Conservation (phyloP, 2,329 filamentous ascomycete species). For the Hymenoscyphus scutula region DNA sequence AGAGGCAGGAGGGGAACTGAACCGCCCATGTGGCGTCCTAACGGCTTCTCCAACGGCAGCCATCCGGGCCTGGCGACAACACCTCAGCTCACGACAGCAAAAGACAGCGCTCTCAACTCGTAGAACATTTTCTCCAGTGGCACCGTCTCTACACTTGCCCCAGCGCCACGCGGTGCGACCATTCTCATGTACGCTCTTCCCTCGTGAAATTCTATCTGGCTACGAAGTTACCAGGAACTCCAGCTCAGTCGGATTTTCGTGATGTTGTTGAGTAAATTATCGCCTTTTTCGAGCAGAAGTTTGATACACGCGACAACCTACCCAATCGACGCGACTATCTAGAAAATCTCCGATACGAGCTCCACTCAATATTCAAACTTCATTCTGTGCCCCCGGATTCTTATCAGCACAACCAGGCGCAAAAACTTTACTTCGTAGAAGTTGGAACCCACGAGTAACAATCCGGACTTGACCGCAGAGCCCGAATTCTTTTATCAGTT, state of each 20-base stretch:
- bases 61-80: not conserved
- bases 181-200: not conserved
- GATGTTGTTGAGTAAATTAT: not conserved
- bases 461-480: not conserved
- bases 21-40: not conserved
- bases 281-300: not conserved
- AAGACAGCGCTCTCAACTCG: constrained; percentile 1
- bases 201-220: not conserved
- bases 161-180: not conserved
- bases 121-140: constrained; percentile 1
- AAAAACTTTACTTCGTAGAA: not conserved
- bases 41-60: not conserved
- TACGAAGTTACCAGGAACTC: too few relatives aligned
- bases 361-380: not conserved
- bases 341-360: not conserved
- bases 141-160: not conserved
- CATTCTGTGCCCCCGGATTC: not conserved
- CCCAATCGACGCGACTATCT: not conserved
- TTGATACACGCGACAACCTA: not conserved
- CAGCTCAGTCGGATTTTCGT: too few relatives aligned
- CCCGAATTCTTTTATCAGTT: not conserved
- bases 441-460: not conserved
- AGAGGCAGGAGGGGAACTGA: not conserved
- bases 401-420: not conserved
- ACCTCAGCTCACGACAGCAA: constrained; percentile 1